Evolutionary conservation across 192 early-diverging fungal genomes (phyloP).

Genomic region (Podochytrium sp.): DNA sequence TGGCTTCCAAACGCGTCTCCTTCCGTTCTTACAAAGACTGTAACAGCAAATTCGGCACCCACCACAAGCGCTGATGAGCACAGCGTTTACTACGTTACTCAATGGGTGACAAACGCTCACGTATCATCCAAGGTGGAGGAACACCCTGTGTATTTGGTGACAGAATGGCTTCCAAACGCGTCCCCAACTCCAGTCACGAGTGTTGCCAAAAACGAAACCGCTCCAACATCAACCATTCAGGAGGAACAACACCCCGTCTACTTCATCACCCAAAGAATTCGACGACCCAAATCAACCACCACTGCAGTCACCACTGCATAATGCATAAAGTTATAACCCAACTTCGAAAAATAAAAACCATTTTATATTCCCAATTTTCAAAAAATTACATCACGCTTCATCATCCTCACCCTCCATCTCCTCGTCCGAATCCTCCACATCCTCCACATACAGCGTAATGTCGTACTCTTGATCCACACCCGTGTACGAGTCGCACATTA

Average conservation of each 20-base stretch:
- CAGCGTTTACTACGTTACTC: constrained; percentile 10
- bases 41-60: neutral
- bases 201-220: neutral
- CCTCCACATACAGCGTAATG: constrained; percentile 41
- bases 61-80: neutral
- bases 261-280: neutral
- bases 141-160: neutral
- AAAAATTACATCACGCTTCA: neutral
- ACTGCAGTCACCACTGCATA: no score
- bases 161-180: constrained; percentile 8
- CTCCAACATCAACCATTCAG: neutral
- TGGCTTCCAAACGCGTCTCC: neutral
- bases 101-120: neutral
- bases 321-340: no score
- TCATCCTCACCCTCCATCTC: constrained; percentile 6
- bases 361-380: no score
- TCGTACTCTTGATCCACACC: constrained; percentile 95
- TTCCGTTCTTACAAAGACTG: neutral
- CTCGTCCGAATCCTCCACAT: constrained; percentile 29
- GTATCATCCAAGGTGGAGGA: neutral
- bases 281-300: neutral
- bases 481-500: constrained; percentile 93
- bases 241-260: neutral
- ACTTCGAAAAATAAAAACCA: no score
- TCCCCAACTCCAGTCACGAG: no score